Evolutionary conservation across 208 protist genomes (phyloP), one percentile per base, ranked within the genome.

Genomic region (Endotrypanum monterogeii): DNA sequence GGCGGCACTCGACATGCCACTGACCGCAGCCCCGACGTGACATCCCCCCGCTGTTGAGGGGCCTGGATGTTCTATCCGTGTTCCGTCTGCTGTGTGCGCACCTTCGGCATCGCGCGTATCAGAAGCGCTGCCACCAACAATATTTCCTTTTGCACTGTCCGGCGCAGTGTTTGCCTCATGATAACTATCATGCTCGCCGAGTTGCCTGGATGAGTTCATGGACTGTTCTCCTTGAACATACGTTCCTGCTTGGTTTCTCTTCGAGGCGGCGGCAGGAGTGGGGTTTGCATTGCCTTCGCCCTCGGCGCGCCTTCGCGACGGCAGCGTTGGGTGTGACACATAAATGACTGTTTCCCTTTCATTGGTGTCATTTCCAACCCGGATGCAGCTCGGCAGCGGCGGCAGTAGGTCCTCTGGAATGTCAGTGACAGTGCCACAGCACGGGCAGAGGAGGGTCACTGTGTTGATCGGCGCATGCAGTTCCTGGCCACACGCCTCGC

Each of bases 391-490:
- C 61, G 82, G 82, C 58, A 94, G 46, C 39, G 52, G 83, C 4
- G 92, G 92, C 46, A 96, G 84, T 23, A 93, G 66, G 28, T 84
- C 71, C 61, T 88, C 78, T 0, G 88, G 88, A n/a, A 96, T 93
- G 62, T 93, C 88, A 18, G 82, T 94, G 11, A 94, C 67, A 1
- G 87, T 93, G 23, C 79, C 80, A 56, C 92, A 96, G 71, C 83
- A 90, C n/a, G 89, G 89, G 58, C 92, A 96, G 8, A 96, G 76
- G 14, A 89, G 69, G 0, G 71, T 73, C 23, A 91, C 67, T 16
- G 92, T 94, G 80, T 94, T 96, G 75, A 91, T 83, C n/a, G 92
- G 89, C 4, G 84, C 76, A n/a, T 90, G 39, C 8, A 96, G 72
- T n/a, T 65, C 25, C 23, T 84, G 70, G 1, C 51, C 60, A 61